Evolutionary conservation across 805 yeast species (phyloP).

Genomic region (Metschnikowia proteae): DNA sequence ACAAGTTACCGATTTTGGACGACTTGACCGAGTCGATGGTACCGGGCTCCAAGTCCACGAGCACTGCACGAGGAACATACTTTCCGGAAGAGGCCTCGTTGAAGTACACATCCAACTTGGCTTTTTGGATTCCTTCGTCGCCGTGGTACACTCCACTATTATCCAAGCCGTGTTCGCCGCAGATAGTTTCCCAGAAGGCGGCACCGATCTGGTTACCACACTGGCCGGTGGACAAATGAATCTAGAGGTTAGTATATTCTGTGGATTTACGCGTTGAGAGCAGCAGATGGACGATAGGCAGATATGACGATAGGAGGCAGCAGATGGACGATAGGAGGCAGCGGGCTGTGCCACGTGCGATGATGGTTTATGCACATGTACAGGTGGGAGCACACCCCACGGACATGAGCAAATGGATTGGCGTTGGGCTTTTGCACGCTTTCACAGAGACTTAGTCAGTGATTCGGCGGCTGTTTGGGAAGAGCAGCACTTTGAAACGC

Average conservation of each 20-base stretch:
- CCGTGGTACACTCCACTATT: constrained; percentile 65
- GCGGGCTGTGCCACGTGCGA: too few species aligned
- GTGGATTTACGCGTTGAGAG: neutral
- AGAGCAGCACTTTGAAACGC: too few species aligned
- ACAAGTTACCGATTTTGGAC: constrained; percentile 77
- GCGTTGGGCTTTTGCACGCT: too few species aligned
- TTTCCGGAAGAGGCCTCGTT: constrained; percentile 83
- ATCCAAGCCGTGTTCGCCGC: constrained; percentile 84
- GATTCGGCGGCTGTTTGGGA: too few species aligned
- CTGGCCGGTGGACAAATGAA: constrained; percentile 96
- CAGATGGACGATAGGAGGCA: neutral
- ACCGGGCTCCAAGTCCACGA: constrained; percentile 92
- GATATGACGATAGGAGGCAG: neutral
- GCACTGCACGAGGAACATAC: constrained; percentile 90
- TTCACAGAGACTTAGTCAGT: too few species aligned
- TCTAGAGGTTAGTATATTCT: constrained; percentile 40
- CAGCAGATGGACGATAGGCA: neutral
- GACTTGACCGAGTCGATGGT: constrained; percentile 82
- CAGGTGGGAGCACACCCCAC: too few species aligned
- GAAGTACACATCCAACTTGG: constrained; percentile 77
- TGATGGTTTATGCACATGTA: too few species aligned
- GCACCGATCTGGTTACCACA: constrained; percentile 99
- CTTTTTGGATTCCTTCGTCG: constrained; percentile 40
- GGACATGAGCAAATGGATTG: too few species aligned
- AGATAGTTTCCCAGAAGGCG: constrained; percentile 89